A percentile compares a stretch with the other conserved stretches of the same genome.
Evolutionary conservation across 1,284 basidiomycete genomes (phyloP).

Genomic region (Prillingera fragicola): DNA sequence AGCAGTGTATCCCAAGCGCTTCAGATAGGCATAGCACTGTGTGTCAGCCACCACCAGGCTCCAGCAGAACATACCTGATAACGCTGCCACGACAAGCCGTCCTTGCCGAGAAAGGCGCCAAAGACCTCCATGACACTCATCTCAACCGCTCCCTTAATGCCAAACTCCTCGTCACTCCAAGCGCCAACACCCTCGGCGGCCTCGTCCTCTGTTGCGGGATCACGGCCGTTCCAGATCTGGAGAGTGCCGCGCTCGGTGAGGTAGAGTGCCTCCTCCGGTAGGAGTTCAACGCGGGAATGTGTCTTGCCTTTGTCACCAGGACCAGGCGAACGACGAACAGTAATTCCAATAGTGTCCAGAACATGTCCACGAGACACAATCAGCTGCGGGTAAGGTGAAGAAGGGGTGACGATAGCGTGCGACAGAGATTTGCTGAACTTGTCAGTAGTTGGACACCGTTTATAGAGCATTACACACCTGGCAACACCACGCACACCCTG

Average conservation of each 20-base stretch:
- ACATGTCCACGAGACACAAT: conserved; percentile 68
- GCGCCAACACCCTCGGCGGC: conserved; percentile 20
- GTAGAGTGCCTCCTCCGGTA: conserved; percentile 92
- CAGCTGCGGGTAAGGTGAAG: conserved; percentile 53
- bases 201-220: conserved; percentile 20
- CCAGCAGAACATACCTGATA: conserved; percentile 65
- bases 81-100: conserved; percentile 70
- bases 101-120: conserved; percentile 70
- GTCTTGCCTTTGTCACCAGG: conserved; percentile 56
- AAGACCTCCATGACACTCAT: conserved; percentile 91
- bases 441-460: conserved; percentile 1
- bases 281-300: conserved; percentile 56
- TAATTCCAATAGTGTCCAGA: conserved; percentile 69
- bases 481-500: conserved; percentile 65
- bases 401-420: conserved; percentile 39
- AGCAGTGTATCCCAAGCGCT: conserved; percentile 83
- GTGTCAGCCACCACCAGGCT: background rate
- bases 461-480: conserved; percentile 52
- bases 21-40: conserved; percentile 86
- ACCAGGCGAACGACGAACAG: conserved; percentile 52
- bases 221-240: conserved; percentile 64
- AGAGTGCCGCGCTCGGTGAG: conserved; percentile 81
- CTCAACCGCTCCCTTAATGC: conserved; percentile 80
- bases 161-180: conserved; percentile 52
- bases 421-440: conserved; percentile 44